Conservation (phyloP, 2,329 filamentous ascomycete genomes). For the Trematosphaeria pertusa region DNA sequence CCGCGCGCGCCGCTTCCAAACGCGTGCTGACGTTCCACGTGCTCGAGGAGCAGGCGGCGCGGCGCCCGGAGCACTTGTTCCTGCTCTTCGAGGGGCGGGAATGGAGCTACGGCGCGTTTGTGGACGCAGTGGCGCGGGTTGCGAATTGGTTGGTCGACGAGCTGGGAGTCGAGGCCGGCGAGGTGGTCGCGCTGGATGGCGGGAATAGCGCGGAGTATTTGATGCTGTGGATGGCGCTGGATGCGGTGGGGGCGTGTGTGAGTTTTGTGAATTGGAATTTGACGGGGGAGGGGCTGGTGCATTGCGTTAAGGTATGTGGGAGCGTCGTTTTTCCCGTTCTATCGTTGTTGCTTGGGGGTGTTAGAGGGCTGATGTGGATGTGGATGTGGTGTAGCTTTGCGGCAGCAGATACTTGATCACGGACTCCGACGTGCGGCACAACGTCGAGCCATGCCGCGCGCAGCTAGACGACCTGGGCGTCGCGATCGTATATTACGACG, state of each 20-base stretch:
- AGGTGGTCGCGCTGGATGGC: conserved; percentile 46
- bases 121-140: conserved; percentile 31
- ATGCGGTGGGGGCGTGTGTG: conserved; percentile 41
- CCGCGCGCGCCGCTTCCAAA: conserved; percentile 23
- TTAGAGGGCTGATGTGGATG: too few relatives aligned
- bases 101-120: conserved; percentile 45
- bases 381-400: conserved; percentile 62
- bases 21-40: conserved; percentile 39
- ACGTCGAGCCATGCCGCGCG: conserved; percentile 36
- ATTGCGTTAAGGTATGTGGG: conserved; percentile 43
- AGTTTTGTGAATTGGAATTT: conserved; percentile 48
- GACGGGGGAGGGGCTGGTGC: conserved; percentile 42
- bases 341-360: too few relatives aligned
- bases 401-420: conserved; percentile 52
- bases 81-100: conserved; percentile 45
- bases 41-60: conserved; percentile 46
- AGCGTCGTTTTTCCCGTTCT: conserved; percentile 40
- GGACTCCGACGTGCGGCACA: conserved; percentile 59
- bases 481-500: conserved; percentile 39
- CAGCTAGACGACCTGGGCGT: conserved; percentile 31
- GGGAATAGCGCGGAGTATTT: conserved; percentile 45
- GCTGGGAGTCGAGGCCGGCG: conserved; percentile 36
- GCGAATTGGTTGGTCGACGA: conserved; percentile 48
- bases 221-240: conserved; percentile 48
- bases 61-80: conserved; percentile 38